phyloP scores from a whole-genome alignment of 2,329 filamentous ascomycete species.

The Alternaria tenuissima region DNA sequence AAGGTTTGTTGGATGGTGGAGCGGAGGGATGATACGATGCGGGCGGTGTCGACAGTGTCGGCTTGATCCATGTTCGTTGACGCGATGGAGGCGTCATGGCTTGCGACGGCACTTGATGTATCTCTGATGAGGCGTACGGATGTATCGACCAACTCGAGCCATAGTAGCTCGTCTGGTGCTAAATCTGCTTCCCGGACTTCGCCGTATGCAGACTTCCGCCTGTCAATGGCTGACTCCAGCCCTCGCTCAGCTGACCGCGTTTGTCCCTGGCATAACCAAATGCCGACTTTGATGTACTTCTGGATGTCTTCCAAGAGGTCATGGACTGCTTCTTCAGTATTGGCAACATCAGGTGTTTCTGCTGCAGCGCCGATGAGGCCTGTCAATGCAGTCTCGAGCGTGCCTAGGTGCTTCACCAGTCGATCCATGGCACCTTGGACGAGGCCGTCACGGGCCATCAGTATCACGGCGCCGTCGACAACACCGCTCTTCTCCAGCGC shows the following conservation, averaged over 20 bases:
- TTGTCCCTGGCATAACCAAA: slow-evolving; percentile 93
- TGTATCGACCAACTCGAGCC: slow-evolving; percentile 71
- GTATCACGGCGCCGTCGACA: slow-evolving; percentile 88
- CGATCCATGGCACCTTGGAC: slow-evolving; percentile 83
- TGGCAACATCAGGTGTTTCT: slow-evolving; percentile 64
- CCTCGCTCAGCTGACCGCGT: slow-evolving; percentile 65
- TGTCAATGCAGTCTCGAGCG: slow-evolving; percentile 78
- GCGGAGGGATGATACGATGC: slow-evolving; percentile 73
- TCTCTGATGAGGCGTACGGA: slow-evolving; percentile 64
- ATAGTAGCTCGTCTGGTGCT: slow-evolving; percentile 68
- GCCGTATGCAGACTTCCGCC: slow-evolving; percentile 43
- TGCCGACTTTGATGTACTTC: slow-evolving; percentile 90
- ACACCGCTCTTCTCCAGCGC: slow-evolving; percentile 89
- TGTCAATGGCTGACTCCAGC: slow-evolving; percentile 50
- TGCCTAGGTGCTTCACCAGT: slow-evolving; percentile 80
- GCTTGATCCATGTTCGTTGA: slow-evolving; percentile 25
- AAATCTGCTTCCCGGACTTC: slow-evolving; percentile 65
- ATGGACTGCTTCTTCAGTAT: slow-evolving; percentile 71
- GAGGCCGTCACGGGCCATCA: slow-evolving; percentile 89
- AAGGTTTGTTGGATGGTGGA: slow-evolving; percentile 89
- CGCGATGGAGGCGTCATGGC: slow-evolving; percentile 41
- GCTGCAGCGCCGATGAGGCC: slow-evolving; percentile 72
- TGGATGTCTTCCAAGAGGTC: slow-evolving; percentile 80
- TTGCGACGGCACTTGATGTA: slow-evolving; percentile 58
- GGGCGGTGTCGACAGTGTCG: slow-evolving; percentile 62